A percentile compares a stretch with the other conserved stretches of the same genome.
These are phyloP conservation scores for Phyllostachys edulis DNA, from an alignment of 176 grass and related monocot species.

Conservation along the genomic window DNA sequence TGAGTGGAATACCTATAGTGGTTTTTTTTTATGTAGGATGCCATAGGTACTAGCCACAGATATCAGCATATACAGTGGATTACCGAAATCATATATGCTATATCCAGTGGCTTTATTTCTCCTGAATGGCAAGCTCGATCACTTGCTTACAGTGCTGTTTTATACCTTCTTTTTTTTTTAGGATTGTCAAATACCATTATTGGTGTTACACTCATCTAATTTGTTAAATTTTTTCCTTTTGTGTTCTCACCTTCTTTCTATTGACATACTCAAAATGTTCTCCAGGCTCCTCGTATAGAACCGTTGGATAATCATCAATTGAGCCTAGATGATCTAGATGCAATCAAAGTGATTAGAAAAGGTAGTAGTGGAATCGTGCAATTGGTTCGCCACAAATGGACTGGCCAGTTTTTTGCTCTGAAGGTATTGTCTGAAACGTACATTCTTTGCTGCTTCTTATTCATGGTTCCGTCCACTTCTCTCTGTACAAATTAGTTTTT, in stretches of 20 bases:
- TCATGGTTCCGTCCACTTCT: background rate
- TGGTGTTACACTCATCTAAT: background rate
- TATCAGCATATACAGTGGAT: background rate
- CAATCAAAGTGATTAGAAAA: constrained; percentile 90
- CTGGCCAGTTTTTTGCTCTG: constrained; percentile 90
- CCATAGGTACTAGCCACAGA: too few species aligned
- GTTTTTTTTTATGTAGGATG: too few species aligned
- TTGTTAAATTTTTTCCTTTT: background rate
- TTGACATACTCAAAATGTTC: constrained; percentile 16
- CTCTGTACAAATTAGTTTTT: background rate
- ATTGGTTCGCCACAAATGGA: constrained; percentile 95
- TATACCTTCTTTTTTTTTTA: background rate
- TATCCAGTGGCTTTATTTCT: background rate
- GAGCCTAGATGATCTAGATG: constrained; percentile 75
- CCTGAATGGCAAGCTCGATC: background rate
- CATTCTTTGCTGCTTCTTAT: background rate
- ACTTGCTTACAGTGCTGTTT: background rate
- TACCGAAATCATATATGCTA: background rate
- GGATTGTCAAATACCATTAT: background rate
- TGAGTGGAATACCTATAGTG: too few species aligned
- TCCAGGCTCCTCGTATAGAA: constrained; percentile 62
- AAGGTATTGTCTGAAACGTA: constrained; percentile 51
- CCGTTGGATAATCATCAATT: constrained; percentile 68
- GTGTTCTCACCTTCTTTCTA: background rate
- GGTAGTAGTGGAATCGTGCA: constrained; percentile 88